Percentiles rank a stretch among this genome's conserved stretches.
Evolutionary conservation across 345 rosid genomes (phyloP).

Genomic region (Gynandropsis gynandra): DNA sequence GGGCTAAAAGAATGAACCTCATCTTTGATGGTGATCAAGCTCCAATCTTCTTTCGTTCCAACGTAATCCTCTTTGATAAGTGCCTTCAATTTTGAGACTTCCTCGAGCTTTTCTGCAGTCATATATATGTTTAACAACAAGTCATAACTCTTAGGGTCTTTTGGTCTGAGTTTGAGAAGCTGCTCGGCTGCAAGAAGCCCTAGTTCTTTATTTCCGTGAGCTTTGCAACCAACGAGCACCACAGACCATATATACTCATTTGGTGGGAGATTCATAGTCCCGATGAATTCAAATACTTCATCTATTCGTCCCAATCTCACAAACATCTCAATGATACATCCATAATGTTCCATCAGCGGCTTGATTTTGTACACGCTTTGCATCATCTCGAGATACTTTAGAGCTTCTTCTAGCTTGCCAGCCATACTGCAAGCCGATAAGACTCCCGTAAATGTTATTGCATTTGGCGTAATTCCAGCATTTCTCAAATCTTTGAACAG

Average conservation of each 20-base stretch:
- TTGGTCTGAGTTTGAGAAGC: slow-evolving; percentile 39
- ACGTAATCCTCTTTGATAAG: slow-evolving; percentile 32
- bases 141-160: slow-evolving; percentile 25
- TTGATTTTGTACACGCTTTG: no score
- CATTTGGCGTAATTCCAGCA: slow-evolving; percentile 45
- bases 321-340: slow-evolving; percentile 43
- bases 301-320: slow-evolving; percentile 38
- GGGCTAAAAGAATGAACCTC: slow-evolving; percentile 35
- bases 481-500: slow-evolving; percentile 57
- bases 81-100: slow-evolving; percentile 30
- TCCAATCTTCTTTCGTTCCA: slow-evolving; percentile 33
- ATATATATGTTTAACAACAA: slow-evolving; percentile 29
- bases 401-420: no score
- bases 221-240: slow-evolving; percentile 42
- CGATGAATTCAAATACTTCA: slow-evolving; percentile 40
- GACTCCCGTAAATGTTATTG: slow-evolving; percentile 50
- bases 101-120: slow-evolving; percentile 37
- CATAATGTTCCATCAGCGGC: no score
- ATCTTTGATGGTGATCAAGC: slow-evolving; percentile 46
- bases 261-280: slow-evolving; percentile 37
- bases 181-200: slow-evolving; percentile 41
- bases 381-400: no score
- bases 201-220: slow-evolving; percentile 32
- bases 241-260: slow-evolving; percentile 36
- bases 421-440: slow-evolving; percentile 59